Base-by-base conservation (phyloP, 148 eudicot species). In the Chenopodium berlandieri region DNA sequence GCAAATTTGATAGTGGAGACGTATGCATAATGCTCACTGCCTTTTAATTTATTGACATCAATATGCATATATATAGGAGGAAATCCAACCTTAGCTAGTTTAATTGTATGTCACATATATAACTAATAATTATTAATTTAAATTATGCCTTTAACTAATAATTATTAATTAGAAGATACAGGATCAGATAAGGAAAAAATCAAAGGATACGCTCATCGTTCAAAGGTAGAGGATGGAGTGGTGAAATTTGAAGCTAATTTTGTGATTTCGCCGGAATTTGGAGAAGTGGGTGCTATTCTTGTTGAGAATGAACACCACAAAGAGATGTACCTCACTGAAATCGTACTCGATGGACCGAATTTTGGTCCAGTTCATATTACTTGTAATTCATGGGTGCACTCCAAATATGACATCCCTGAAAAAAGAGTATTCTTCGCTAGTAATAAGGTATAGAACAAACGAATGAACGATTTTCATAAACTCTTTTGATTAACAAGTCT, bases 331-430 rank as follows among this genome's bases (percentile, higher is more conserved):
- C 79, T 88, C 6, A 23, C 58, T 1, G 68, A 74, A 40, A 86
- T 88, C 22, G 48, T 73, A 50, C 78, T 88, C 9, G 52, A 82
- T 23, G 88, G 87, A 3, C 71, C 80, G 3, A 50, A 72, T 30
- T 14, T 69, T 13, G 90, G 86, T 5, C 8, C 65, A 4, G 44
- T 70, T 4, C 78, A n/a, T 5, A 34, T 88, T 31, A 23, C 54
- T 13, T 88, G 90, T 27, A 80, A 88, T 19, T 86, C 90, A 2
- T 88, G 87, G 85, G 76, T 88, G 31, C 83, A 81, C 40, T 72
- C 90, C 54, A 84, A 82, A 54, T 64, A 12, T 11, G 80, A 82
- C n/a, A 73, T 44, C 54, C 82, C 82, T 20, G 82, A 84, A 2
- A 82, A 84, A 54, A 80, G 88, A 65, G 75, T 86, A n/a, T 88